These are phyloP conservation scores for Sporisorium exsertum DNA, from an alignment of 1,284 basidiomycete genomes.

Conservation along the genomic window DNA sequence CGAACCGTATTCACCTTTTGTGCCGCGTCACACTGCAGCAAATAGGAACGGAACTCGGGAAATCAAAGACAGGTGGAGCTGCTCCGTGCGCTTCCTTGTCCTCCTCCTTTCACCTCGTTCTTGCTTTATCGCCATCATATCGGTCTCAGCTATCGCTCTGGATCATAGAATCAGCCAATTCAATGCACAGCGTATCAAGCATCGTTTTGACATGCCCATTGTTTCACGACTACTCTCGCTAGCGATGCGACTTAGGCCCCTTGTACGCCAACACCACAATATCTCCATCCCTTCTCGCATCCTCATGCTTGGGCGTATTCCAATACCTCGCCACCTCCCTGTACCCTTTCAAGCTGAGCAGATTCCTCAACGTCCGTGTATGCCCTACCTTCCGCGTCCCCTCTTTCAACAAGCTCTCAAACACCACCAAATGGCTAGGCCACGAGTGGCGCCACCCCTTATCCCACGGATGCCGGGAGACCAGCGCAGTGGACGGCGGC, in stretches of 20 bases:
- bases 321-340: slow-evolving; percentile 76
- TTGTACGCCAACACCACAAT: slow-evolving; percentile 77
- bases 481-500: neutral
- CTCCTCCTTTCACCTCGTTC: neutral
- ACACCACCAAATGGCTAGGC: slow-evolving; percentile 84
- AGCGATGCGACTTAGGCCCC: slow-evolving; percentile 21
- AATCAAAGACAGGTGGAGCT: slow-evolving; percentile 18
- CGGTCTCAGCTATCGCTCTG: neutral
- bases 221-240: neutral
- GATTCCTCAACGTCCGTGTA: slow-evolving; percentile 69
- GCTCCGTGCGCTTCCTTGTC: slow-evolving; percentile 7
- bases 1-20: neutral
- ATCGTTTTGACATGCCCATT: neutral
- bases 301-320: slow-evolving; percentile 82
- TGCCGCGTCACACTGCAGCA: slow-evolving; percentile 3
- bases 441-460: slow-evolving; percentile 77
- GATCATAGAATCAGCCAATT: neutral
- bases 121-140: neutral
- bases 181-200: too few species aligned
- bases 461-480: slow-evolving; percentile 37
- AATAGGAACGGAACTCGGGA: slow-evolving; percentile 9
- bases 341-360: slow-evolving; percentile 78
- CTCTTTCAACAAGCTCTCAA: slow-evolving; percentile 76
- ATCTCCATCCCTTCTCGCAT: slow-evolving; percentile 78
- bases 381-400: slow-evolving; percentile 43